Conservation (phyloP, 2,329 filamentous ascomycete species). For the Cadophora sp. region DNA sequence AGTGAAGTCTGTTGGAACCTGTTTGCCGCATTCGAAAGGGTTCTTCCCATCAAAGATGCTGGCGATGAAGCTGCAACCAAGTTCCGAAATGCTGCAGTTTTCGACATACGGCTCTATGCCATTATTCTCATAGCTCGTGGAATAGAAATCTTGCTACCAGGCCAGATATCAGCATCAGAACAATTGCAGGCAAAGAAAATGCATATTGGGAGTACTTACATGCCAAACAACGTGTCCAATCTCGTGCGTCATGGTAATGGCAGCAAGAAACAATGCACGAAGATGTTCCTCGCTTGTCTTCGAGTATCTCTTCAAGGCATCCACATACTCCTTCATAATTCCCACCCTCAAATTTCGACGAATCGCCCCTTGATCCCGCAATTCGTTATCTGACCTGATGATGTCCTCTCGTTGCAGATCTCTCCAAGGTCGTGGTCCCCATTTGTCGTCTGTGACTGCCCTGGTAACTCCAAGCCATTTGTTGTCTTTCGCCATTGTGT, state of each 20-base stretch:
- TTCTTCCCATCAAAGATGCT: constrained; percentile 38
- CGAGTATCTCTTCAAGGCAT: constrained; percentile 28
- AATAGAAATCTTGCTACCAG: constrained; percentile 33
- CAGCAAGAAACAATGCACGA: constrained; percentile 38
- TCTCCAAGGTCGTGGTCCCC: constrained; percentile 18
- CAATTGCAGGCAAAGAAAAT: too few species aligned
- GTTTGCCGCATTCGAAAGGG: constrained; percentile 22
- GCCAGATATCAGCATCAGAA: not conserved
- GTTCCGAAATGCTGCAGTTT: constrained; percentile 31
- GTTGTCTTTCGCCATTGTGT: constrained; percentile 28
- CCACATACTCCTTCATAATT: constrained; percentile 37
- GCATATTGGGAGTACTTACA: not conserved
- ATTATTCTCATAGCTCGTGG: constrained; percentile 21
- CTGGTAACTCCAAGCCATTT: constrained; percentile 28
- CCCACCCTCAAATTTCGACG: constrained; percentile 37
- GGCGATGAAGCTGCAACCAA: constrained; percentile 36
- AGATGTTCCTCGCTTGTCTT: constrained; percentile 32
- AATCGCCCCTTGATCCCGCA: constrained; percentile 11
- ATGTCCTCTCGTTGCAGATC: constrained; percentile 14
- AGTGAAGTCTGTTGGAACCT: constrained; percentile 21
- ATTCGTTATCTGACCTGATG: constrained; percentile 25
- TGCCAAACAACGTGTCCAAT: constrained; percentile 39
- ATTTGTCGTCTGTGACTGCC: constrained; percentile 18
- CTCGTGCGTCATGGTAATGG: constrained; percentile 41
- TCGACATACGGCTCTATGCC: constrained; percentile 36